Conservation (phyloP, 139 green algal genomes). For the Micractinium sp. region DNA sequence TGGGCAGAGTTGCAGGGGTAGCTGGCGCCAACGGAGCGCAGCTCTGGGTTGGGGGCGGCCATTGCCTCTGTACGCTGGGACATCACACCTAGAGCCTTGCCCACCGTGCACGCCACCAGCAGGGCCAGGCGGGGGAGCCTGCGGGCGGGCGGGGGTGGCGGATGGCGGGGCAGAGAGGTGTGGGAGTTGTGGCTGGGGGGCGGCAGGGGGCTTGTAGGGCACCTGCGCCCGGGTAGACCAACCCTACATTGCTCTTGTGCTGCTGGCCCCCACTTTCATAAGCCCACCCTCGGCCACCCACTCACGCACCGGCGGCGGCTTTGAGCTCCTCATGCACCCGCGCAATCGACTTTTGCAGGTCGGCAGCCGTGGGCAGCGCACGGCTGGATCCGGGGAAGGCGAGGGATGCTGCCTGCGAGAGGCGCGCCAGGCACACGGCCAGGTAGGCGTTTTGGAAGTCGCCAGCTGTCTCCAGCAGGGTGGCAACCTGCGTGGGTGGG, state of each 20-base stretch:
- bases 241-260: no score
- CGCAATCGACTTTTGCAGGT: not conserved
- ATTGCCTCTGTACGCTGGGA: slow-evolving; percentile 74
- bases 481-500: slow-evolving; percentile 51
- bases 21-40: slow-evolving; percentile 52
- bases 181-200: not conserved
- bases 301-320: slow-evolving; percentile 47
- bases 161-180: not conserved
- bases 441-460: slow-evolving; percentile 86
- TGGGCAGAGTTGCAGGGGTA: slow-evolving; percentile 64
- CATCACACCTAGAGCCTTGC: slow-evolving; percentile 53
- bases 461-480: slow-evolving; percentile 62
- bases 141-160: not conserved
- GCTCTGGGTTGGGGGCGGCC: slow-evolving; percentile 75
- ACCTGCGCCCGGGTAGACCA: slow-evolving; percentile 75
- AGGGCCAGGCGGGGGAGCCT: slow-evolving; percentile 54
- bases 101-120: slow-evolving; percentile 53
- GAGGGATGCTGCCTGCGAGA: slow-evolving; percentile 74
- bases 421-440: slow-evolving; percentile 46
- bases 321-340: slow-evolving; percentile 42
- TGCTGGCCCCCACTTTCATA: no score
- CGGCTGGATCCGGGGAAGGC: slow-evolving; percentile 77
- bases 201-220: slow-evolving; percentile 86
- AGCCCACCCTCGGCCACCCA: no score
- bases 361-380: slow-evolving; percentile 44